phyloP scores from a whole-genome alignment of 192 early-diverging fungal genomes.

The Coemansia umbellata region DNA sequence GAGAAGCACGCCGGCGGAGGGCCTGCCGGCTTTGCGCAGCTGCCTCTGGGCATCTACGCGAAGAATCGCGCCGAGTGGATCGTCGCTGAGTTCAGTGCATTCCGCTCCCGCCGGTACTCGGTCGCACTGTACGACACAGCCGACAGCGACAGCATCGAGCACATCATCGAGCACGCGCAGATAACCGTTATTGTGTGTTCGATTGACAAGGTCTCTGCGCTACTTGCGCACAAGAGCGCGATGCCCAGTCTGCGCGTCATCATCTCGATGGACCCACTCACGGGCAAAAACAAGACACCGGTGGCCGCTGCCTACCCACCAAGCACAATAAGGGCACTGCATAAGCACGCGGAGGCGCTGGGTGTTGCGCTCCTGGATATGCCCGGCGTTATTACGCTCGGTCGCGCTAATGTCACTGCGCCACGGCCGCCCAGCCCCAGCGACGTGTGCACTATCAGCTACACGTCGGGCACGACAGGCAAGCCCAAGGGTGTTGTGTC shows the following conservation, averaged over 20 bases:
- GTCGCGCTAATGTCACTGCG: slow-evolving; percentile 48
- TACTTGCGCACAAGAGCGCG: slow-evolving; percentile 52
- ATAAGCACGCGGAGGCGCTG: slow-evolving; percentile 58
- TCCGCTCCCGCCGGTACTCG: slow-evolving; percentile 54
- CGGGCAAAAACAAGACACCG: neutral
- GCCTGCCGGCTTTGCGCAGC: slow-evolving; percentile 14
- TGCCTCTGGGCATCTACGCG: slow-evolving; percentile 63
- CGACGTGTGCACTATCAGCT: slow-evolving; percentile 69
- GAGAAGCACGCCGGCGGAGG: slow-evolving; percentile 35
- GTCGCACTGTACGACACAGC: slow-evolving; percentile 89
- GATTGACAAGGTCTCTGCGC: slow-evolving; percentile 50
- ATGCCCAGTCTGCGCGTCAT: slow-evolving; percentile 64
- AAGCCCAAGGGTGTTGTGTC: slow-evolving; percentile 66
- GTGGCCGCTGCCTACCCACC: slow-evolving; percentile 5
- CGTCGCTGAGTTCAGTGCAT: slow-evolving; percentile 60
- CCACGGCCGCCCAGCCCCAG: slow-evolving; percentile 58
- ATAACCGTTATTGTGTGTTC: slow-evolving; percentile 62
- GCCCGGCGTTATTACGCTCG: slow-evolving; percentile 53
- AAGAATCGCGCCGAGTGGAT: slow-evolving; percentile 72
- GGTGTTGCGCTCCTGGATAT: slow-evolving; percentile 57
- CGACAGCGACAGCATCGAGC: slow-evolving; percentile 71
- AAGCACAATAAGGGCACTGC: slow-evolving; percentile 11
- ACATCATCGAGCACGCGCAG: slow-evolving; percentile 77
- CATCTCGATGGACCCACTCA: slow-evolving; percentile 65
- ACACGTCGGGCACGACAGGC: slow-evolving; percentile 84